Percentiles rank a stretch among this genome's conserved stretches.
These are phyloP conservation scores for Diaporthe sp. DNA, from an alignment of 2,329 filamentous ascomycete species.

Conservation along the genomic window DNA sequence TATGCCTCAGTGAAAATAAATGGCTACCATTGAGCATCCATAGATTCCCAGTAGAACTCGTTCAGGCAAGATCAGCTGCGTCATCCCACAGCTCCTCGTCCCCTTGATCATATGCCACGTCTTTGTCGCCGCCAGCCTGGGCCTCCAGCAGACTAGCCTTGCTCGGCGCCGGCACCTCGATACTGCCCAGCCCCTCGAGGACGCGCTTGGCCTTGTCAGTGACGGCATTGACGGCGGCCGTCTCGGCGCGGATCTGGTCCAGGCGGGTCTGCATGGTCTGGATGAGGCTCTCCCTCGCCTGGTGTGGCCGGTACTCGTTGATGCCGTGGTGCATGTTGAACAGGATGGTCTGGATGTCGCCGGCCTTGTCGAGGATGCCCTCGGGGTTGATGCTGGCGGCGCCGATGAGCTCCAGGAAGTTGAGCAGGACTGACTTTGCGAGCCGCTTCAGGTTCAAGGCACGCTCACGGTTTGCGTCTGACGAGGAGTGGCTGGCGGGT, in stretches of 20 bases:
- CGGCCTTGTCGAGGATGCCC: conserved; percentile 78
- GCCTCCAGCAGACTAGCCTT: background rate
- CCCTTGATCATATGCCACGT: background rate
- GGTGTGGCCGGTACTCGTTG: conserved; percentile 94
- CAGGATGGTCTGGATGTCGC: conserved; percentile 84
- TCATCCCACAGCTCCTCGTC: conserved; percentile 36
- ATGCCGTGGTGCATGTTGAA: conserved; percentile 94
- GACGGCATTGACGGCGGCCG: conserved; percentile 75
- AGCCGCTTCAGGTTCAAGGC: conserved; percentile 81
- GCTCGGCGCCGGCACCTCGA: conserved; percentile 53
- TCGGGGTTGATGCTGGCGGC: conserved; percentile 75
- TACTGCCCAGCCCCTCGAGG: conserved; percentile 76
- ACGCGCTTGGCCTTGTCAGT: conserved; percentile 81
- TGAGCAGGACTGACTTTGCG: conserved; percentile 87
- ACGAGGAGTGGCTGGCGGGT: conserved; percentile 56
- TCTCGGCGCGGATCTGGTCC: conserved; percentile 79
- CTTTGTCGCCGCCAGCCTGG: background rate
- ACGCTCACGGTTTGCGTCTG: conserved; percentile 72
- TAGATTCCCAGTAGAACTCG: no score
- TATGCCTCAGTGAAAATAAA: background rate
- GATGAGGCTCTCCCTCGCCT: conserved; percentile 90
- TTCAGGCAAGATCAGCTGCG: conserved; percentile 4
- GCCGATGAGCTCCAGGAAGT: conserved; percentile 88
- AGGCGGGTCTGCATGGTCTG: conserved; percentile 89
- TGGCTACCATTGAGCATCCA: background rate